Evolutionary conservation across 202 grass and related monocot species (phyloP).

Genomic region (Eragrostis tef): DNA sequence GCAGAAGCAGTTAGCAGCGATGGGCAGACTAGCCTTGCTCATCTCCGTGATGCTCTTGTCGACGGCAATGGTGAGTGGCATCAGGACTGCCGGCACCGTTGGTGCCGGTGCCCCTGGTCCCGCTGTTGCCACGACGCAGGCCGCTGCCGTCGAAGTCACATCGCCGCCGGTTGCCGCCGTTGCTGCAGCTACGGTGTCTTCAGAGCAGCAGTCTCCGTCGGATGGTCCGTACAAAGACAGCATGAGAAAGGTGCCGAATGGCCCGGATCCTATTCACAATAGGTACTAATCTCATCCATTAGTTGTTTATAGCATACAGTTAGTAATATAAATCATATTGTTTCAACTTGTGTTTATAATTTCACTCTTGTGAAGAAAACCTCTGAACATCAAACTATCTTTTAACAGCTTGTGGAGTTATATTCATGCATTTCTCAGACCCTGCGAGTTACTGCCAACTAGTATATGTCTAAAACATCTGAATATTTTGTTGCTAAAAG

Average conservation of each 20-base stretch:
- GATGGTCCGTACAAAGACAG: constrained; percentile 51
- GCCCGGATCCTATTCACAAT: constrained; percentile 94
- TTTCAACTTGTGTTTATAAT: not conserved
- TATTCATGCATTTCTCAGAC: not conserved
- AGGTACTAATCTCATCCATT: constrained; percentile 51
- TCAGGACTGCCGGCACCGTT: constrained; percentile 39
- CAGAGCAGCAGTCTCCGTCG: not conserved
- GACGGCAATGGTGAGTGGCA: constrained; percentile 42
- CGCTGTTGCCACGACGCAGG: not conserved
- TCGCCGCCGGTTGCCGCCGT: constrained; percentile 13
- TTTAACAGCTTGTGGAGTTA: not conserved
- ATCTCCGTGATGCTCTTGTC: constrained; percentile 31
- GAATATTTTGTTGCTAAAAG: not conserved
- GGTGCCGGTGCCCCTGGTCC: not conserved
- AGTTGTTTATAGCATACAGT: not conserved
- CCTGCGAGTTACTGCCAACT: not conserved
- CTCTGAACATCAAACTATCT: not conserved
- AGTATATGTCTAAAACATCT: not conserved
- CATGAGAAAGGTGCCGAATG: constrained; percentile 93
- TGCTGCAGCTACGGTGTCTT: not conserved
- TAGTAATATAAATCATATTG: not conserved
- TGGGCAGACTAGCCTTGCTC: constrained; percentile 39
- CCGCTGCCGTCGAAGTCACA: not conserved
- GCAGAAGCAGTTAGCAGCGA: constrained; percentile 15
- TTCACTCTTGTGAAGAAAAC: not conserved